Conservation (phyloP, 345 rosid genomes). For the Schrenkiella parvula region DNA sequence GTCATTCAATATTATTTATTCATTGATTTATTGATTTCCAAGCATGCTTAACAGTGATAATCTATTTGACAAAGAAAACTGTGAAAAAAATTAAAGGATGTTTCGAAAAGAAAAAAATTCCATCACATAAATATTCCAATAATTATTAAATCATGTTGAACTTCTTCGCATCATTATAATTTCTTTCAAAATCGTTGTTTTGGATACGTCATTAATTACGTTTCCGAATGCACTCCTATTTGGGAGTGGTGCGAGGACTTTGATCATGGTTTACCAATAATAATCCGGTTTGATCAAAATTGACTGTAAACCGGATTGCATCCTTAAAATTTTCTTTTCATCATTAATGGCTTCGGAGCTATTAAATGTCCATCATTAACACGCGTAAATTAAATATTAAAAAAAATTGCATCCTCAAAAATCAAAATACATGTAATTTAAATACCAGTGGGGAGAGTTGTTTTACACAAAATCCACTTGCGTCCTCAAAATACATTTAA, state of each 20-base stretch:
- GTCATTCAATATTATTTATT: neutral
- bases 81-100: no score
- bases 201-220: neutral
- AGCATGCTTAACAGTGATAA: neutral
- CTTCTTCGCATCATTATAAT: no score
- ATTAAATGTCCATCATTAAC: no score
- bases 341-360: neutral
- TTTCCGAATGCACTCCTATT: no score
- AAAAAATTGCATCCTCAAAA: neutral
- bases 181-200: neutral
- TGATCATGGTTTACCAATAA: no score
- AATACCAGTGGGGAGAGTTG: conserved; percentile 15
- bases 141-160: no score
- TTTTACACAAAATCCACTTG: conserved; percentile 18
- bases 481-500: conserved; percentile 18
- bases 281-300: no score
- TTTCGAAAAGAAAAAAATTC: neutral
- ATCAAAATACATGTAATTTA: conserved; percentile 1
- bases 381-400: neutral
- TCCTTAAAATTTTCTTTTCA: neutral
- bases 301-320: neutral
- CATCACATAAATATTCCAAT: neutral
- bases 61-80: no score
- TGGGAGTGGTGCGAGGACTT: no score
- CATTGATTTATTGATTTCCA: neutral